Base-by-base conservation (phyloP, 2,329 filamentous ascomycete species). In the Neoarthrinium moseri region DNA sequence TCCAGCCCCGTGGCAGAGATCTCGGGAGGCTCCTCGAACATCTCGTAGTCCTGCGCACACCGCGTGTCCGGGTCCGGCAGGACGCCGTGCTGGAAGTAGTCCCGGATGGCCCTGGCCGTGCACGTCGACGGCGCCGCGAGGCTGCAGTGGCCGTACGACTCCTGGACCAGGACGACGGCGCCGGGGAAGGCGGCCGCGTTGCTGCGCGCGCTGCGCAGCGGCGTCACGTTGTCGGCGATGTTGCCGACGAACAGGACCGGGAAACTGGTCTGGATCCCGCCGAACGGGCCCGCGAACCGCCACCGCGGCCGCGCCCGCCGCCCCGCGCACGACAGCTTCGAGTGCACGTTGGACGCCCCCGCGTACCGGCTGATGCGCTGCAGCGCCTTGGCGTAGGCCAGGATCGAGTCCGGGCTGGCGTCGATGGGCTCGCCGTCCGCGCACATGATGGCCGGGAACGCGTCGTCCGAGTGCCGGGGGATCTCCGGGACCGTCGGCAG, bases 241-340 rank as follows among this genome's bases (percentile, higher is more conserved):
- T 75, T 78, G 38, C 69, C 71, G 13, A 78, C 61, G 50, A 74
- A 74, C 2, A 80, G 62, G 26, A 80, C 64, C 1, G 75, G 75
- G 47, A 71, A 61, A 3, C 66, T 59, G 15, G 66, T 72, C 13
- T 61, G 64, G 21, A 35, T 46, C 17, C 23, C 37, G 20, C 11
- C 18, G 11, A 32, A 35, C 20, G 26, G 49, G 39, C 53, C 53
- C 5, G 40, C 42, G 42, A 51, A 59, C 17, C 53, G 52, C 59
- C 58, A 62, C 44, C 64, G 67, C 1, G 64, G 58, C 29, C 57
- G 49, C 2, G 57, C 42, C 4, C 49, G 58, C 51, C 65, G 58
- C 3, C 63, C 65, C 7, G 63, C 48, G 46, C 66, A 69, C 2
- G 44, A 57, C 40, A 68, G 50, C 38, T 59, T 65, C 52, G 53